phyloP scores from a whole-genome alignment of 2,329 filamentous ascomycete genomes.

The Ploettnerulaceae sp. region DNA sequence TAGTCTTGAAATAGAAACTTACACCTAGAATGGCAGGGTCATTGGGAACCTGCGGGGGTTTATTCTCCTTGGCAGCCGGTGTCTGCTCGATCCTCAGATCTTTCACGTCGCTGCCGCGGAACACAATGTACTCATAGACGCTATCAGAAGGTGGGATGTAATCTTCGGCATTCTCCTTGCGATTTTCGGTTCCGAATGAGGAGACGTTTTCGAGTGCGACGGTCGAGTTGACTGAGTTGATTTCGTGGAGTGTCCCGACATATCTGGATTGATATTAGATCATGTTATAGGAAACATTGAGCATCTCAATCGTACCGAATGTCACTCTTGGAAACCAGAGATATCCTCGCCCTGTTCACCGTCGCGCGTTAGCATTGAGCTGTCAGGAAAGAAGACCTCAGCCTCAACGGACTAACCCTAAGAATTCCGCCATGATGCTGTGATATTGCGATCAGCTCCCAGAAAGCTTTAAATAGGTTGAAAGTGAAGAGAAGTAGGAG shows the following conservation, averaged over 20 bases:
- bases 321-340: slow-evolving; percentile 94
- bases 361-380: slow-evolving; percentile 22
- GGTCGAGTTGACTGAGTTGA: slow-evolving; percentile 95
- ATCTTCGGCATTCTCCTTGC: slow-evolving; percentile 70
- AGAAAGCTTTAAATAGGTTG: slow-evolving; percentile 25
- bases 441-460: slow-evolving; percentile 30
- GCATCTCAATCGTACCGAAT: slow-evolving; percentile 65
- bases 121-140: slow-evolving; percentile 98
- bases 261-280: slow-evolving; percentile 56
- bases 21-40: slow-evolving; percentile 96
- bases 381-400: slow-evolving; percentile 13
- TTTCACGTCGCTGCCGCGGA: slow-evolving; percentile 97
- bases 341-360: slow-evolving; percentile 74
- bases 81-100: slow-evolving; percentile 90
- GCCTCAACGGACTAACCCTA: slow-evolving; percentile 43
- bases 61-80: slow-evolving; percentile 67
- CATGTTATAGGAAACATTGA: background rate
- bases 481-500: slow-evolving; percentile 7
- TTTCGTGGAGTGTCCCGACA: slow-evolving; percentile 92
- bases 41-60: slow-evolving; percentile 75
- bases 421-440: slow-evolving; percentile 53
- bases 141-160: slow-evolving; percentile 81
- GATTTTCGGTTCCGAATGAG: slow-evolving; percentile 91
- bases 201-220: slow-evolving; percentile 95
- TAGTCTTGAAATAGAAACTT: slow-evolving; percentile 47